Percentiles rank a stretch among this genome's conserved stretches.
phyloP scores from a whole-genome alignment of 2,329 filamentous ascomycete genomes.

The Stachybotrys echinatus region DNA sequence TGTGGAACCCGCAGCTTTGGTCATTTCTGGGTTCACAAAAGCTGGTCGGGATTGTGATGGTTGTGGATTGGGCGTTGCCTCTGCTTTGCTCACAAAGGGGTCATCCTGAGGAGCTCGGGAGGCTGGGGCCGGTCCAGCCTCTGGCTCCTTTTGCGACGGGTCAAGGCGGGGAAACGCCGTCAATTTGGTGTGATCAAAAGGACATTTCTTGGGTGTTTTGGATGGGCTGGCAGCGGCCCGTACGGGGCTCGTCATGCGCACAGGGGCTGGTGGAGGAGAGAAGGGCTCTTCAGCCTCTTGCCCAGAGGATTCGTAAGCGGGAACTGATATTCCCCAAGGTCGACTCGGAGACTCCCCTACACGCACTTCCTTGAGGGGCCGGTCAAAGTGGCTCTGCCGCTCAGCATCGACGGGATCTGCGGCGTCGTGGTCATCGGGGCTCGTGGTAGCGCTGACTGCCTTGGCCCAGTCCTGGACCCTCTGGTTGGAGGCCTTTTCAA shows the following conservation, averaged over 20 bases:
- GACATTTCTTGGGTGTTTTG: conserved; percentile 44
- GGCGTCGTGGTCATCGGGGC: conserved; percentile 22
- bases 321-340: conserved; percentile 88
- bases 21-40: conserved; percentile 43
- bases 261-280: conserved; percentile 54
- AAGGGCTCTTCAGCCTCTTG: conserved; percentile 35
- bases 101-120: conserved; percentile 4
- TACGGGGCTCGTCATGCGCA: conserved; percentile 39
- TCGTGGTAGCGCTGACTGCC: conserved; percentile 55
- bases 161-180: conserved; percentile 19
- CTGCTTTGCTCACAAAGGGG: conserved; percentile 14
- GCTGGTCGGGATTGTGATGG: conserved; percentile 34
- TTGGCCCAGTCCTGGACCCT: conserved; percentile 85
- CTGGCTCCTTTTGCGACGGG: conserved; percentile 8
- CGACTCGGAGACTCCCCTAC: conserved; percentile 89
- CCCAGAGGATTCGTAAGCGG: conserved; percentile 43
- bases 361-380: conserved; percentile 81
- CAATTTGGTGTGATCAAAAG: conserved; percentile 50
- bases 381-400: conserved; percentile 72
- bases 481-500: conserved; percentile 54
- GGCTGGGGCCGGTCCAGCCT: conserved; percentile 3
- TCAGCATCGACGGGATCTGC: conserved; percentile 33
- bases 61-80: conserved; percentile 10
- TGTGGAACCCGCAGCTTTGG: conserved; percentile 21
- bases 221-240: conserved; percentile 17